Conservation (phyloP, 2,329 filamentous ascomycete genomes). For the Rhexocercosporidium sp. region DNA sequence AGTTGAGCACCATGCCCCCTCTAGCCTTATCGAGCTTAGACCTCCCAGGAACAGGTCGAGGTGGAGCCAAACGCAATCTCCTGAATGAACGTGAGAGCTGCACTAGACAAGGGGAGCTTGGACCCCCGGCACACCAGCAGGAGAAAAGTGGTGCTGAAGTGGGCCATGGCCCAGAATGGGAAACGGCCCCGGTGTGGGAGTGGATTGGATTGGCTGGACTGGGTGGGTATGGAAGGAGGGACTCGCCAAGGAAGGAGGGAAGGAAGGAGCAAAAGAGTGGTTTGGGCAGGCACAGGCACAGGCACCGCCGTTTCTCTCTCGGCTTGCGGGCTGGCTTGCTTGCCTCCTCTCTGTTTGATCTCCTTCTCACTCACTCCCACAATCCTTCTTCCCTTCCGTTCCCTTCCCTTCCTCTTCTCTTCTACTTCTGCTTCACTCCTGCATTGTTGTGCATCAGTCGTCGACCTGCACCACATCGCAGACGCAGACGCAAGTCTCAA, state of each 20-base stretch:
- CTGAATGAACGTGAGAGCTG: too few species aligned
- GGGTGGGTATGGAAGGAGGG: not conserved
- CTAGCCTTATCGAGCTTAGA: not conserved
- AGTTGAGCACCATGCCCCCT: not conserved
- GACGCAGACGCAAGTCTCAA: not conserved
- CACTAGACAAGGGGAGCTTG: slow-evolving; percentile 22
- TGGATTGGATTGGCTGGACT: not conserved
- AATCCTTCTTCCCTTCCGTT: slow-evolving; percentile 22
- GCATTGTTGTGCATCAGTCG: slow-evolving; percentile 26
- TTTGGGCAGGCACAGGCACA: not conserved
- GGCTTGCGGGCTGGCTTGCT: too few species aligned
- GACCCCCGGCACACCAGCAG: slow-evolving; percentile 13
- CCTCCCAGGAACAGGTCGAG: not conserved
- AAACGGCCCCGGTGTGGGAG: not conserved
- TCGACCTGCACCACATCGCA: not conserved
- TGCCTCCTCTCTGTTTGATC: not conserved
- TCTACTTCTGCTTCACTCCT: slow-evolving; percentile 27
- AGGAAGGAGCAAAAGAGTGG: too few species aligned
- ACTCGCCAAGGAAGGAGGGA: too few species aligned
- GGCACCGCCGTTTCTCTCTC: slow-evolving; percentile 18
- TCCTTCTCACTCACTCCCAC: slow-evolving; percentile 15
- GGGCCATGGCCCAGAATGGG: slow-evolving; percentile 16
- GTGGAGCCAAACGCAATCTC: not conserved
- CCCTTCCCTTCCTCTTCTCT: slow-evolving; percentile 27
- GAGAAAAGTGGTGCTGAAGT: not conserved